Evolutionary conservation across 768 basidiomycete species (phyloP), one percentile per base, ranked within the genome.

Genomic region (Termitomyces sp.): DNA sequence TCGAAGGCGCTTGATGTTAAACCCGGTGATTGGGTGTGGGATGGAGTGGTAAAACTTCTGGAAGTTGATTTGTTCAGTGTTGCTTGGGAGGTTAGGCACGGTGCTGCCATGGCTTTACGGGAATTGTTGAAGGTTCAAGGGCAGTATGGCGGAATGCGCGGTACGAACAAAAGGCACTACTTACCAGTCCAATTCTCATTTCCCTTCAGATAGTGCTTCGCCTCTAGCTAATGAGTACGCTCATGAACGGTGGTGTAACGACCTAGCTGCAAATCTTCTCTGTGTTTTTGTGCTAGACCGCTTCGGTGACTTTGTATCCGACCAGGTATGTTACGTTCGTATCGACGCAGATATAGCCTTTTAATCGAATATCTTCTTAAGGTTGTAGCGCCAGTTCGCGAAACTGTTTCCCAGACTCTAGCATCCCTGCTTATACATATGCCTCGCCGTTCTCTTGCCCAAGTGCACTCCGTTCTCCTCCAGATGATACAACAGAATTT

Each of bases 271-370:
- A 10, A 88, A 88, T 60, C 82, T 97, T 48, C 80, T 98, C 2
- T 89, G 87, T 61, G 85, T 98, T 9, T 89, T 98, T 58, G 89
- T 96, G 31, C 77, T 98, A 23, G 97, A 99, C 68, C 86, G 97
- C n/a, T 99, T 99, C 63, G 94, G 95, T 2, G 97, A 99, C 70
- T 99, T 95, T 66, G 86, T 97, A 33, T 91, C 94, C 0, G 97
- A 99, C 66, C 94, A 95, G 74, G 78, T 77, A 45, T 15, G 44
- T 16, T 23, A 39, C 35, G 25, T n/a, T 50, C 42, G 20, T 35
- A 45, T 35, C 7, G 35, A 3, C 32, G 18, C 32, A 3, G 3
- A 10, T 33, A 11, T 4, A 27, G 0, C 5, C 6, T n/a, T 58
- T 40, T 10, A n/a, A 25, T 52, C 49, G 9, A 50, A 20, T 16